Base-by-base conservation (phyloP, 352 stramenopile species). In the Globisporangium paroecandrum region DNA sequence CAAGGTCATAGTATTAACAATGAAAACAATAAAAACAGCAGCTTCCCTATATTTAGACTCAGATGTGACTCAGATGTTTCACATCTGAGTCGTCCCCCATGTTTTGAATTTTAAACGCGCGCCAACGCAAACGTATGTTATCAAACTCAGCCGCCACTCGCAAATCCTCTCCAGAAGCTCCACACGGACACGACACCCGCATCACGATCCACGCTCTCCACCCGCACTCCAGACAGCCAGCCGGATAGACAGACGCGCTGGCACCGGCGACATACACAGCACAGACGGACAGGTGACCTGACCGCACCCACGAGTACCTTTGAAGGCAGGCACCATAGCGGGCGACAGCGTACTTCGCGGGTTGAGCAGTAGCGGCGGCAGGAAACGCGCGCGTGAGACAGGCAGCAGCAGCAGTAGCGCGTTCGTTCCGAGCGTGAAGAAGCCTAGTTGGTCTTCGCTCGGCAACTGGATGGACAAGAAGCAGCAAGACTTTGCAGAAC, bases 361-460 rank as follows among this genome's bases (percentile, higher is more conserved):
- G 15, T 20, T 55, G 18, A 55, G 54, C 55, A 36, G 62, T 41
- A 63, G 57, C 66, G 64, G 64, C 59, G 64, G 64, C 59, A 74
- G 77, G 61, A 81, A 81, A 69, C 73, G 76, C 29, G 61, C 65
- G 32, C 76, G 73, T 18, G 73, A 81, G 49, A 60, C 66, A 55
- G 51, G 65, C 20, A 69, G 41, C 51, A 69, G 73, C 32, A 68
- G 65, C 59, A 29, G 25, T 43, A 54, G 32, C 22, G 41, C 20
- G 1, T 64, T 71, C 3, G 72, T 69, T 13, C 58, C 72, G n/a
- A 72, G 75, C 24, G 69, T 73, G 59, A 79, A 79, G 51, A 63
- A 29, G 46, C 73, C 75, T 64, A 66, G 49, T 47, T 65, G 38
- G 49, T 47, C 62, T 5, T 47, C 41, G 25, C 43, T 49, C 32